Evolutionary conservation across 2,329 filamentous ascomycete species (phyloP).

Genomic region (Fusarium nisikadoi): DNA sequence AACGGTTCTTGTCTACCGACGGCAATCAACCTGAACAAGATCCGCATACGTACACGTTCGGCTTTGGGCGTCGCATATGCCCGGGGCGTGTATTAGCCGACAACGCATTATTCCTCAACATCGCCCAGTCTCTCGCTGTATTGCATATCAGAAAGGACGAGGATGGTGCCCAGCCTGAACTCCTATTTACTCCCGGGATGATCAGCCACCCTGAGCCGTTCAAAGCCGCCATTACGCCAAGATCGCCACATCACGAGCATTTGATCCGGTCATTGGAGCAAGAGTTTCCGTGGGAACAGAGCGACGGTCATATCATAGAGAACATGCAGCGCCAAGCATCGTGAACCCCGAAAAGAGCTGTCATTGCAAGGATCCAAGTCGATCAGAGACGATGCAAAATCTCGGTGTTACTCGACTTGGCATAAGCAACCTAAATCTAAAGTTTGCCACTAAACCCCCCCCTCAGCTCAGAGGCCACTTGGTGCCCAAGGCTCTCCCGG

Average conservation of each 20-base stretch:
- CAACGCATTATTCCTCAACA: constrained; percentile 45
- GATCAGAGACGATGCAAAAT: not conserved
- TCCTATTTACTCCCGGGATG: constrained; percentile 25
- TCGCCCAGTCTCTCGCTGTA: constrained; percentile 56
- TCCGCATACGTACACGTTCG: constrained; percentile 45
- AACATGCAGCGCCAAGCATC: constrained; percentile 1
- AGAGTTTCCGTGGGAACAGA: constrained; percentile 28
- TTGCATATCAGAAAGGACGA: constrained; percentile 51
- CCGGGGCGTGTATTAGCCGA: constrained; percentile 47
- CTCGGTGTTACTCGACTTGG: not conserved
- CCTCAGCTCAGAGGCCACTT: not conserved
- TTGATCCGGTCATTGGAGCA: constrained; percentile 29
- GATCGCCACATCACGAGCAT: constrained; percentile 16
- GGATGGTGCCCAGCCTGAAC: not conserved
- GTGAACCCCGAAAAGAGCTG: not conserved
- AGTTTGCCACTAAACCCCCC: not conserved
- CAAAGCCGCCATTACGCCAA: constrained; percentile 19
- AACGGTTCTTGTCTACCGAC: constrained; percentile 31
- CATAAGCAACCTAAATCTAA: not conserved
- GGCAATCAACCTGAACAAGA: constrained; percentile 39
- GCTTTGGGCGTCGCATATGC: constrained; percentile 50
- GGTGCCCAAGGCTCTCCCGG: not conserved
- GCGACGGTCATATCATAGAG: constrained; percentile 17
- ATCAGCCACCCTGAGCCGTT: constrained; percentile 31
- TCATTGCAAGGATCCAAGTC: not conserved